Evolutionary conservation across 2,329 filamentous ascomycete species (phyloP), one percentile per base, ranked within the genome.

Genomic region (Aspergillus glaucus): DNA sequence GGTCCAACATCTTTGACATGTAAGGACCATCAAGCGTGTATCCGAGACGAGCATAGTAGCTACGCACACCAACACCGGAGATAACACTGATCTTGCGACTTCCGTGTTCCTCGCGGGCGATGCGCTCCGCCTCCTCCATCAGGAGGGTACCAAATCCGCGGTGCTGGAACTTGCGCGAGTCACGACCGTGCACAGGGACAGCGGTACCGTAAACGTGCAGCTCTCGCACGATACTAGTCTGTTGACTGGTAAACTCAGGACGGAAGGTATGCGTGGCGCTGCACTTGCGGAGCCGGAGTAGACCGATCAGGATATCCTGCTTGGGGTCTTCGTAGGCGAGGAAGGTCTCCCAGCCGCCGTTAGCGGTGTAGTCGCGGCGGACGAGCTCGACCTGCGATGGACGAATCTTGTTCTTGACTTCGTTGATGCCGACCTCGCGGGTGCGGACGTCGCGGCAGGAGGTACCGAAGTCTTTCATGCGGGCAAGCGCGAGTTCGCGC

Each of bases 391-490:
- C 88, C 67, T 98, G 92, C 57, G 91, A 94, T 0, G 93, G 93
- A 1, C 92, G 81, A 58, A 98, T 96, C 76, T 97, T 97, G 77
- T 98, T 85, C 76, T 98, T 98, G 56, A 98, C 92, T 73, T 98
- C 93, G 68, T 98, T 98, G 72, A 98, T 91, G 50, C 93, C 93
- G 21, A 98, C 93, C 72, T 98, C 93, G 51, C 93, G 84, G 1
- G 93, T 98, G 12, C 93, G 85, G 21, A 98, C 93, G 62, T 98
- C 93, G 55, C 94, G 88, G 66, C 94, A 98, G 1, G 88, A 89
- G 0, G 93, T 98, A 44, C 94, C 94, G 59, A 98, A 97, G 67
- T 98, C 93, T 70, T 96, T 96, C 94, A 98, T 98, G 19, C 93
- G 80, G n/a, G 91, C 90, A 48, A 98, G 75, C 0, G 93, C 92